phyloP scores from a whole-genome alignment of 2,329 filamentous ascomycete species.

The Arachnomyces sp. region DNA sequence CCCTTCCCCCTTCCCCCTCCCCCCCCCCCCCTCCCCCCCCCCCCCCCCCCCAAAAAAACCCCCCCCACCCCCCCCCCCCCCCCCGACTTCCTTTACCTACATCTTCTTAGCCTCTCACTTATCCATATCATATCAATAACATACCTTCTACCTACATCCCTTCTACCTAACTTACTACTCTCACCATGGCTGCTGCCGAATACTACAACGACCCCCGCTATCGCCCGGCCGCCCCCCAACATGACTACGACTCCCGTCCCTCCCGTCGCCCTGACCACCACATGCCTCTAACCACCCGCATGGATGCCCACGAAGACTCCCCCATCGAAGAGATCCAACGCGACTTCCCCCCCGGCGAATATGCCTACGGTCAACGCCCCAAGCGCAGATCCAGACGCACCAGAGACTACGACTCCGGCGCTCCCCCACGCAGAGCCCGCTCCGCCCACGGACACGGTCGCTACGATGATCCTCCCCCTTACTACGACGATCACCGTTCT shows the following conservation, averaged over 20 bases:
- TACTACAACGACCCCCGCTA: constrained; percentile 30
- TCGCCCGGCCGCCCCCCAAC: constrained; percentile 23
- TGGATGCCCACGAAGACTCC: constrained; percentile 63
- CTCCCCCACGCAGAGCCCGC: constrained; percentile 25
- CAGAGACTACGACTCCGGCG: constrained; percentile 22
- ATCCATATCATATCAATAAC: too few relatives aligned
- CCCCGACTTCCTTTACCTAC: too few relatives aligned
- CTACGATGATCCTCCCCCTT: constrained; percentile 27
- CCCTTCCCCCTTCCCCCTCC: too few relatives aligned
- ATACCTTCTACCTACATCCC: too few relatives aligned
- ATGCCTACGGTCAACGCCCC: constrained; percentile 10
- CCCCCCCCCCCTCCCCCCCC: too few relatives aligned
- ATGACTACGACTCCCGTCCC: constrained; percentile 15
- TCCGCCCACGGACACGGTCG: constrained; percentile 26
- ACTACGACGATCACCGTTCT: constrained; percentile 5
- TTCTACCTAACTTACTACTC: constrained; percentile 9
- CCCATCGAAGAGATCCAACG: constrained; percentile 69
- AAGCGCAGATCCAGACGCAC: too few relatives aligned
- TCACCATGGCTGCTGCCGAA: too few relatives aligned
- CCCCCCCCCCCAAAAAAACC: too few relatives aligned
- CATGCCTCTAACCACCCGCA: constrained; percentile 17
- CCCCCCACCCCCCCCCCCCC: too few relatives aligned
- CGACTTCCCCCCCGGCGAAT: constrained; percentile 68
- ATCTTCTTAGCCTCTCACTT: too few relatives aligned
- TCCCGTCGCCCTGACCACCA: constrained; percentile 9